Conservation (phyloP, 208 protist genomes). For the Crithidia acanthocephali region DNA sequence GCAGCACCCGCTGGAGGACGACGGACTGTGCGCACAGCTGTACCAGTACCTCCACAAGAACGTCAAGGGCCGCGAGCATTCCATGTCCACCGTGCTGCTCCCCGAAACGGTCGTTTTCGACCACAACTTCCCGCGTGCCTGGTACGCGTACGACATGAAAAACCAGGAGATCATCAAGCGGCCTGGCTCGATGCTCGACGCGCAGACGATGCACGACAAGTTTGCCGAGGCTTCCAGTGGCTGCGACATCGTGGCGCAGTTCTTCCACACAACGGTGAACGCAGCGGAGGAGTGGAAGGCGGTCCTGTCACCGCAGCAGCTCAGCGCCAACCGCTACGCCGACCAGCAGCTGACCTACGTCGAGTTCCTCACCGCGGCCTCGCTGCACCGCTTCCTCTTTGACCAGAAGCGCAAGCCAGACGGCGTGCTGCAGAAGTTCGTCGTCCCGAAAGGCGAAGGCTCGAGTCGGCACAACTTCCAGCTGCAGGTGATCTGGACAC, state of each 20-base stretch:
- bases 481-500: constrained; percentile 91
- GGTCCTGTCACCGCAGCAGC: constrained; percentile 31
- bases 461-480: constrained; percentile 74
- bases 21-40: constrained; percentile 78
- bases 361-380: constrained; percentile 85
- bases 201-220: constrained; percentile 80
- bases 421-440: constrained; percentile 92
- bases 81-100: constrained; percentile 60
- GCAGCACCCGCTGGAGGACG: constrained; percentile 84
- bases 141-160: constrained; percentile 91
- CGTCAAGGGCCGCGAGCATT: constrained; percentile 76
- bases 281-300: constrained; percentile 53
- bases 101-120: constrained; percentile 94
- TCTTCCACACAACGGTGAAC: constrained; percentile 66
- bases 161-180: constrained; percentile 82
- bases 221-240: constrained; percentile 50
- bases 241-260: constrained; percentile 88
- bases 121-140: constrained; percentile 94
- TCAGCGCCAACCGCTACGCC: constrained; percentile 16
- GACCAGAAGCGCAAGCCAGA: constrained; percentile 79
- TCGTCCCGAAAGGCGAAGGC: constrained; percentile 83
- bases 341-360: constrained; percentile 74
- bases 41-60: constrained; percentile 91
- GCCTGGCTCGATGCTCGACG: constrained; percentile 84
- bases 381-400: constrained; percentile 85